These are phyloP conservation scores for Solanum ahanhuiri DNA, from an alignment of 257 asterid genomes.

Conservation along the genomic window DNA sequence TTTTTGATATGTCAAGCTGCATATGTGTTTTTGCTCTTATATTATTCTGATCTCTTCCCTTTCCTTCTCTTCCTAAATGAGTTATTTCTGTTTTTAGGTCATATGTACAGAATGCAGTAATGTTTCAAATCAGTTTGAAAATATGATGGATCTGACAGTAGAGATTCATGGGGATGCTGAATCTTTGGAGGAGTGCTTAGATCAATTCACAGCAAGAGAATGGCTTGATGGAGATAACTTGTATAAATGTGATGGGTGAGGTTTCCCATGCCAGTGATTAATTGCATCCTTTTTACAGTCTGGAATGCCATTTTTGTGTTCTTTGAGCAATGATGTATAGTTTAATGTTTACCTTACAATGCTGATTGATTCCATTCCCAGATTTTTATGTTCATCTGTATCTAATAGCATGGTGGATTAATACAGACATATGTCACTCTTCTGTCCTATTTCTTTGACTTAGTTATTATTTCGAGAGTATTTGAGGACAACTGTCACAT, in stretches of 20 bases:
- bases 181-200: constrained; percentile 94
- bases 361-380: neutral
- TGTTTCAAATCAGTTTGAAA: constrained; percentile 80
- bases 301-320: neutral
- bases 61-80: neutral
- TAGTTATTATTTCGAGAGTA: neutral
- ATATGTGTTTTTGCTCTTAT: neutral
- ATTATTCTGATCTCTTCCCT: neutral
- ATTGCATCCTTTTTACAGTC: neutral
- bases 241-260: constrained; percentile 95
- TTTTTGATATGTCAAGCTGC: neutral
- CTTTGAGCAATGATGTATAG: neutral
- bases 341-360: neutral
- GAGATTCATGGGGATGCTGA: constrained; percentile 97
- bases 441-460: neutral
- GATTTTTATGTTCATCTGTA: neutral
- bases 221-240: constrained; percentile 94
- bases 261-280: neutral
- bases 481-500: neutral
- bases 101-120: constrained; percentile 84
- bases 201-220: constrained; percentile 89
- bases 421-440: neutral
- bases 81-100: constrained; percentile 40
- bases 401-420: neutral
- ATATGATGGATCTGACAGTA: constrained; percentile 98